These are phyloP conservation scores for Neurospora pannonica DNA, from an alignment of 495 filamentous ascomycete species.

Conservation along the genomic window DNA sequence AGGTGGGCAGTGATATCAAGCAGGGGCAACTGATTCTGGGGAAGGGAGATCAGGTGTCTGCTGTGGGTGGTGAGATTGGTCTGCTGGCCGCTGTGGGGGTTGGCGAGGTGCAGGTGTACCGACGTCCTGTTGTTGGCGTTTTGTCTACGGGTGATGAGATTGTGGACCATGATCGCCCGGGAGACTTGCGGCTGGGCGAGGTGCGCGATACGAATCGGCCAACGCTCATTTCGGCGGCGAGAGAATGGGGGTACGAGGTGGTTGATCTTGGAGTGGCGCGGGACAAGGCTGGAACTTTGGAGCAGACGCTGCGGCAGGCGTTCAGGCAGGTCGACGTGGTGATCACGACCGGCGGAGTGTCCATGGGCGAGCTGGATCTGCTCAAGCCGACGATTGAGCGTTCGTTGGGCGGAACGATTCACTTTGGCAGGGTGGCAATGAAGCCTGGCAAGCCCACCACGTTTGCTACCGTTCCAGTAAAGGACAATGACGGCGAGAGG, in stretches of 20 bases:
- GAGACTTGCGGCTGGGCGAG: slow-evolving; percentile 61
- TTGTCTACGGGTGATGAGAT: slow-evolving; percentile 95
- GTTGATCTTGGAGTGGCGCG: slow-evolving; percentile 81
- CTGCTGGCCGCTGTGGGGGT: slow-evolving; percentile 78
- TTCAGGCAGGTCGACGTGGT: slow-evolving; percentile 70
- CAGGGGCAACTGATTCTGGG: slow-evolving; percentile 57
- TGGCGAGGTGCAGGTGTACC: slow-evolving; percentile 62
- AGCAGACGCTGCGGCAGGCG: slow-evolving; percentile 62
- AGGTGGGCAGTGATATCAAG: slow-evolving; percentile 80
- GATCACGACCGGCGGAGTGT: slow-evolving; percentile 89
- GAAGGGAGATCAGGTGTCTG: slow-evolving; percentile 67
- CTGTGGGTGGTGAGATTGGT: slow-evolving; percentile 84
- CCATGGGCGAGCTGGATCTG: slow-evolving; percentile 96
- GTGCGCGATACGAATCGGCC: slow-evolving; percentile 91
- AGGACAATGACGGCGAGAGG: slow-evolving; percentile 48
- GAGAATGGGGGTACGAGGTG: slow-evolving; percentile 67
- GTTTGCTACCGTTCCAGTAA: slow-evolving; percentile 76
- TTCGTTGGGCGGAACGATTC: slow-evolving; percentile 80
- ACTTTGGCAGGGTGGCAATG: slow-evolving; percentile 95
- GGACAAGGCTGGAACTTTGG: slow-evolving; percentile 70
- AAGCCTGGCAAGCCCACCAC: slow-evolving; percentile 97
- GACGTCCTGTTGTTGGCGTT: slow-evolving; percentile 71
- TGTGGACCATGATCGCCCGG: slow-evolving; percentile 60
- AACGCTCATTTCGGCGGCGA: slow-evolving; percentile 66
- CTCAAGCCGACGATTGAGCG: slow-evolving; percentile 96